These are phyloP conservation scores for Crithidia thermophila DNA, from an alignment of 208 protist genomes.

Conservation along the genomic window DNA sequence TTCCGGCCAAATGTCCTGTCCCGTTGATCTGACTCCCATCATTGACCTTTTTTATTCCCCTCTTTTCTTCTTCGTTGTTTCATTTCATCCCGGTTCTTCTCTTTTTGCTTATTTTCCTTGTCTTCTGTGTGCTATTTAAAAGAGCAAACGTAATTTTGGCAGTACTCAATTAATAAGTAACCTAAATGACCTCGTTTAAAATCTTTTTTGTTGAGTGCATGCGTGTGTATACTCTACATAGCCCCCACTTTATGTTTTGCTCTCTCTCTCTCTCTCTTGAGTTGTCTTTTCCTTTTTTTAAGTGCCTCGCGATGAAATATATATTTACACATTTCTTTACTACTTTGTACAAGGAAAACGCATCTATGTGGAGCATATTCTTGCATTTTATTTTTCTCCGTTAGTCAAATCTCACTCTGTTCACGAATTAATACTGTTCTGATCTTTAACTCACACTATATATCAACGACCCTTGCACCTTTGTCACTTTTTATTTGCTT, in stretches of 20 bases:
- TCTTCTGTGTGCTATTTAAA: too few relatives aligned
- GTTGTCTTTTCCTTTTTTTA: constrained; percentile 11
- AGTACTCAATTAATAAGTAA: too few relatives aligned
- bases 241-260: not conserved
- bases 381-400: too few relatives aligned
- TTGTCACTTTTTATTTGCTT: constrained; percentile 1
- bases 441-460: not conserved
- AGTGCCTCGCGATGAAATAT: constrained; percentile 6
- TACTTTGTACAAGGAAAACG: too few relatives aligned
- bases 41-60: not conserved
- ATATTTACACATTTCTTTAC: constrained; percentile 3
- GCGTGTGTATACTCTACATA: not conserved
- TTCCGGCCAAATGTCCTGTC: too few relatives aligned
- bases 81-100: constrained; percentile 7
- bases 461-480: not conserved
- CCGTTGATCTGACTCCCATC: too few relatives aligned
- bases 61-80: not conserved
- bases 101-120: not conserved
- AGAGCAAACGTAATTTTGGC: too few relatives aligned
- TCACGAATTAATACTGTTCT: not conserved
- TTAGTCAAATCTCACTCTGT: too few relatives aligned
- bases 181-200: too few relatives aligned
- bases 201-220: too few relatives aligned
- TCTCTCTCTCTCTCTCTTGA: constrained; percentile 12
- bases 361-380: too few relatives aligned